Conservation (phyloP, 768 basidiomycete species). For the Lactarius deliciosus region DNA sequence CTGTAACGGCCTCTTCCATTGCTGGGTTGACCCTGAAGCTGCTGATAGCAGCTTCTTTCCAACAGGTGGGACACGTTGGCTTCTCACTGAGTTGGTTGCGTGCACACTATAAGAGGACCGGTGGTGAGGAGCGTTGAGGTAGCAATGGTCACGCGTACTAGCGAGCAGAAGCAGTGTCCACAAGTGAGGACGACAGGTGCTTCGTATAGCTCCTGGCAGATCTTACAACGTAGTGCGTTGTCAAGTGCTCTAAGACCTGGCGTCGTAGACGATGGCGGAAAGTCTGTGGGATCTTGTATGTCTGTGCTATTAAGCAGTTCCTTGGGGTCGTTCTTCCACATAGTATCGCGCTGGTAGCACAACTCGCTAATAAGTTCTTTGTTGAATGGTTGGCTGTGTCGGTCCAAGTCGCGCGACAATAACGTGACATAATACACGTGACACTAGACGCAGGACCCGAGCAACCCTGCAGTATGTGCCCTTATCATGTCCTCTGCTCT, state of each 20-base stretch:
- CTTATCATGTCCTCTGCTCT: slow-evolving; percentile 23
- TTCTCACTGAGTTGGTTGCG: slow-evolving; percentile 36
- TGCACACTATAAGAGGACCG: slow-evolving; percentile 38
- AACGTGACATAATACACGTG: not conserved
- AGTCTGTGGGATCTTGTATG: slow-evolving; percentile 39
- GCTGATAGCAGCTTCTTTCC: slow-evolving; percentile 36
- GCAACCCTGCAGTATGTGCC: not conserved
- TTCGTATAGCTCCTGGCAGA: slow-evolving; percentile 42
- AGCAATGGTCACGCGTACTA: slow-evolving; percentile 30
- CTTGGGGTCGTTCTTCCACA: slow-evolving; percentile 21
- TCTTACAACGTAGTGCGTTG: slow-evolving; percentile 40
- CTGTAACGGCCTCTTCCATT: slow-evolving; percentile 40
- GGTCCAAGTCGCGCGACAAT: not conserved
- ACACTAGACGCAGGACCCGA: not conserved
- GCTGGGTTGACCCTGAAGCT: slow-evolving; percentile 39
- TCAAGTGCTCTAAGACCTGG: slow-evolving; percentile 39
- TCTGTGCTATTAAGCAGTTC: slow-evolving; percentile 23
- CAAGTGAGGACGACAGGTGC: slow-evolving; percentile 43
- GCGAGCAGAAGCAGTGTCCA: slow-evolving; percentile 45
- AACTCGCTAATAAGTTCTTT: not conserved
- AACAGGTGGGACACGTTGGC: slow-evolving; percentile 42
- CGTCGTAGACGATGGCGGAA: slow-evolving; percentile 32
- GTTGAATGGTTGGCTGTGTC: not conserved
- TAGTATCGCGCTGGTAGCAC: not conserved
- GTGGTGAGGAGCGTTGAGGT: slow-evolving; percentile 5